Base-by-base conservation (phyloP, 371 early-diverging fungal genomes). In the Circinella umbellata region DNA sequence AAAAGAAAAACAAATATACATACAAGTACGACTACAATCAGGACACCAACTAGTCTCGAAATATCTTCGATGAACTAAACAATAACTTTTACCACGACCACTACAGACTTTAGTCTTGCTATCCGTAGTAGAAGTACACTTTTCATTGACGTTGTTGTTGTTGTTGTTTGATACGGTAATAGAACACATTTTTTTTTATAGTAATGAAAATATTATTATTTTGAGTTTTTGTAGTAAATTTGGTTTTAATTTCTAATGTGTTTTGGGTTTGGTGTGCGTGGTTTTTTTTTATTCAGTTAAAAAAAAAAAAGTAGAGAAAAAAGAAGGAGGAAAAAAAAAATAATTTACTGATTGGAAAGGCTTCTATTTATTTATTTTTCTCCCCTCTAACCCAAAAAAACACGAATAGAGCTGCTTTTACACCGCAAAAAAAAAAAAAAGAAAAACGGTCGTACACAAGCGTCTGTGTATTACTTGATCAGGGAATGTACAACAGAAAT, bases 11-110 rank as follows among this genome's bases (percentile, higher is more conserved):
- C 74, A 9, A 9, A 42, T 2, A 27, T 27, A 27, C 27, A 27
- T 27, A 27, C 27, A 27, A 27, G 27, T 27, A 27, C 81, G 73
- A 37, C 75, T 74, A 65, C 81, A 80, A 39, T 80, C 81, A 51
- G 81, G 81, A 57, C 81, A 80, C 78, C 75, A 82, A 61, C 78
- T 77, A 51, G 79, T 82, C 62, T 82, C 82, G 73, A 79, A 82
- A 51, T 82, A 82, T 62, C 78, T 71, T 68, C 76, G 68, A 66
- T 82, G 82, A 51, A 79, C 66, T 8, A 82, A 69, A 61, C 82
- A 82, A 47, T 82, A 82, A 62, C 73, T 82, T 34, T 75, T 77
- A 18, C 82, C 78, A 48, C 82, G 79, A 20, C 76, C 74, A 53
- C 57, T 60, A 54, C 69, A 73, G 47, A 80, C 74, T 46, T 64